Base-by-base conservation (phyloP, 805 yeast genomes). In the Ogataea trehalophila region DNA sequence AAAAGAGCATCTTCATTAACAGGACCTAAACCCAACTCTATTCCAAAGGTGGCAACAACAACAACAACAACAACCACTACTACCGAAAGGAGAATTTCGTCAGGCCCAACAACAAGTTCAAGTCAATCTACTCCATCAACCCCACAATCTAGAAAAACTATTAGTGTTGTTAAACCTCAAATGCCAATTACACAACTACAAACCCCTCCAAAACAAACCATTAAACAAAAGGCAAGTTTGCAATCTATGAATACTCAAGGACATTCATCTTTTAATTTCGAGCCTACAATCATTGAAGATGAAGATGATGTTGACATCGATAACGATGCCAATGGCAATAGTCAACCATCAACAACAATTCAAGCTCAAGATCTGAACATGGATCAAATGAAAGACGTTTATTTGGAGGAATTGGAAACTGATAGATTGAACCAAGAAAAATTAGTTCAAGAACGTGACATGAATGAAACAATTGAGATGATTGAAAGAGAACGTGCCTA, bases 381-480 rank as follows among this genome's bases (percentile, higher is more conserved):
- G 42, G 62, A 54, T 18, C 45, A 56, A 13, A 48, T 64, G 43
- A 53, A 57, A 57, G 52, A 44, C 38, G 62, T 53, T 36, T 60
- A 59, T 29, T 51, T 59, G 34, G 61, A 57, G 17, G 53, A 52
- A 33, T 50, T 56, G 17, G 70, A 66, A 39, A 58, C 57, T n/a
- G 66, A 63, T 42, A 48, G 56, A 45, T 65, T 62, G 41, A 52
- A 59, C 41, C 47, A 63, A 50, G 38, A 62, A 45, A 67, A 73
- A 53, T 61, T 73, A 18, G 70, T 64, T 41, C 55, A 68, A 47
- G 78, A 76, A 52, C 67, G 67, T 56, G 59, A 57, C 17, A 49
- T 66, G 45, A 72, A 73, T 22, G 63, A 62, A 38, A 65, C 69
- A 47, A 54, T 73, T 44, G 79, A 74, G 53, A 48, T 52, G 17